Percentiles rank a stretch among this genome's conserved stretches.
Evolutionary conservation across 2,329 filamentous ascomycete genomes (phyloP).

Genomic region (Fusarium haematococcum): DNA sequence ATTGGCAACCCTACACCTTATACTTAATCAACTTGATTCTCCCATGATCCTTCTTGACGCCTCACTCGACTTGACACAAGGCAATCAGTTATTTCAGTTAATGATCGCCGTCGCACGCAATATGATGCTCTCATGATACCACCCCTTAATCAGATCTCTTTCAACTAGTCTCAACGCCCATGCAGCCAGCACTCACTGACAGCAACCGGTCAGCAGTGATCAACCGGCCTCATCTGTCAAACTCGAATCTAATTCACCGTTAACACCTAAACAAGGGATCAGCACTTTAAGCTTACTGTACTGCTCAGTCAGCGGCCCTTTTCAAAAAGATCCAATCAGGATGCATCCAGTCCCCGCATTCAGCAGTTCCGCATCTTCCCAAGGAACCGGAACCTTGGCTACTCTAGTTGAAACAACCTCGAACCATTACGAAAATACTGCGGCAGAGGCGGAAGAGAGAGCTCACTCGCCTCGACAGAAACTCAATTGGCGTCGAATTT

Average conservation of each 20-base stretch:
- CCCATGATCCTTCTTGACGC: background rate
- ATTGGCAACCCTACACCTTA: background rate
- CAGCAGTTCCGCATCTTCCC: constrained; percentile 23
- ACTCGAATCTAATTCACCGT: constrained; percentile 4
- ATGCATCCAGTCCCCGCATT: constrained; percentile 33
- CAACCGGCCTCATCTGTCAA: background rate
- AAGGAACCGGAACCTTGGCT: background rate
- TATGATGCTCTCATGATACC: background rate
- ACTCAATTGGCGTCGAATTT: background rate
- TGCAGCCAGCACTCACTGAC: background rate
- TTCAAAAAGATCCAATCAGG: constrained; percentile 35
- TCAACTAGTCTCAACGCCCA: background rate
- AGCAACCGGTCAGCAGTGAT: background rate
- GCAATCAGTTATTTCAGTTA: background rate
- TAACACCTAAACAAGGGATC: constrained; percentile 15
- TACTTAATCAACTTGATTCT: background rate
- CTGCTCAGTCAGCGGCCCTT: constrained; percentile 36
- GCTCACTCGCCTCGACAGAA: background rate
- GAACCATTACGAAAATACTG: background rate
- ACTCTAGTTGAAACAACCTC: constrained; percentile 18
- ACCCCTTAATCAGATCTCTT: background rate
- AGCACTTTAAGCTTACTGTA: constrained; percentile 5
- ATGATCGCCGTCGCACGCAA: background rate
- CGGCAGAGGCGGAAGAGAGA: background rate
- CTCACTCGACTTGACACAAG: background rate